Evolutionary conservation across 495 filamentous ascomycete genomes (phyloP).

Genomic region (Xanthoparmelia taractica): DNA sequence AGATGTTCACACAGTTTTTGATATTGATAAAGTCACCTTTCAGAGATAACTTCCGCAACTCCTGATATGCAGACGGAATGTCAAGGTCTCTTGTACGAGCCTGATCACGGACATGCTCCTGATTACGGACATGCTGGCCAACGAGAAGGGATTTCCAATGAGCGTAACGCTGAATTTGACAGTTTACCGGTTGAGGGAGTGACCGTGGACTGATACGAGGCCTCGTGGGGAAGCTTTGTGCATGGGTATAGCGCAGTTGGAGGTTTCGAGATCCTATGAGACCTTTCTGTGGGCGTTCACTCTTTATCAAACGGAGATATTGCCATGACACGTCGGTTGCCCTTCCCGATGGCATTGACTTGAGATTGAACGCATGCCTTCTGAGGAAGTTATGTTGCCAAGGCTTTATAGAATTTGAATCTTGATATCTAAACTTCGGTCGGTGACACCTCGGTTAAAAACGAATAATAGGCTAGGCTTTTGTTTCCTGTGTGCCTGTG

Average conservation of each 20-base stretch:
- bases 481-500: no score
- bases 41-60: conserved; percentile 15
- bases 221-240: not conserved
- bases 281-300: no score
- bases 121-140: not conserved
- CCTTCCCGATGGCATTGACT: conserved; percentile 40
- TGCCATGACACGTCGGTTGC: conserved; percentile 59
- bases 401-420: not conserved
- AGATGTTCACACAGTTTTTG: conserved; percentile 17
- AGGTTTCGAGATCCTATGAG: not conserved
- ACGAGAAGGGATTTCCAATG: not conserved
- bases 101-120: conserved; percentile 3
- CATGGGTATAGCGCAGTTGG: not conserved
- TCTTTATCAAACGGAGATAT: conserved; percentile 50
- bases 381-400: no score
- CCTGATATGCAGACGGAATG: conserved; percentile 14
- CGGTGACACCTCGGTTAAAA: no score
- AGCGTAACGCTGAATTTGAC: not conserved
- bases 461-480: no score
- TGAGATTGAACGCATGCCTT: not conserved
- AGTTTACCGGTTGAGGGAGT: not conserved
- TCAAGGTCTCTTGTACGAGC: conserved; percentile 5
- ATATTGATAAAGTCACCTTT: conserved; percentile 18
- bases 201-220: not conserved
- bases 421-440: not conserved